Evolutionary conservation across 2,329 filamentous ascomycete genomes (phyloP), one percentile per base, ranked within the genome.

Genomic region (Verticillium zaregamsianum): DNA sequence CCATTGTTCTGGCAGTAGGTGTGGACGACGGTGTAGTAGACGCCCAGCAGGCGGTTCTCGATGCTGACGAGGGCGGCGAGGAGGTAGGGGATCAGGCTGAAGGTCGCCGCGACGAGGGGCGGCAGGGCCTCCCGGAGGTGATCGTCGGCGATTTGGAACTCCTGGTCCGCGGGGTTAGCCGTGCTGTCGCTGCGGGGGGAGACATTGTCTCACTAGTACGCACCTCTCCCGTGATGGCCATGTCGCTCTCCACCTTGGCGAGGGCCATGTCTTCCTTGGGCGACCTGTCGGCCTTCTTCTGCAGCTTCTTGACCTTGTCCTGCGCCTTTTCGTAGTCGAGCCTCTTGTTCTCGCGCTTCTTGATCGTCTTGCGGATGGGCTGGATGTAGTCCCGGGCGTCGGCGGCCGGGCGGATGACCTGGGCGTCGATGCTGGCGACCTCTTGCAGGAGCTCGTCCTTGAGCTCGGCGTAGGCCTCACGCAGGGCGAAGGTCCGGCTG

Each of bases 271-370:
- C 91, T 63, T 96, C 92, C 68, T 91, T 89, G 62, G 91, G 84
- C 3, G 85, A 87, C 61, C 87, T 86, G 40, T 85, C 88, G 25
- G 84, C 78, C 74, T 95, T 95, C 72, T 88, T 88, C 67, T 87
- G 81, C 49, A 88, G 82, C 68, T 85, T 86, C 69, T 90, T 88
- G 39, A 88, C 87, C 64, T 88, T 87, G 67, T 88, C 85, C 73
- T 91, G 87, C 67, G 88, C 88, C 67, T 90, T 86, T 75, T 96
- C 92, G 70, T 88, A 95, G 72, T 96, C 92, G 63, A 93, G 73
- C 59, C 92, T 89, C 76, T 88, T 91, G 69, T 93, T 90, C 71
- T 95, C 91, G 56, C 92, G 82, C 74, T 92, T 93, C 77, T 94
- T 95, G 70, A 96, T 91, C 1, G 88, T 89, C 77, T 93, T 95